Evolutionary conservation across 371 early-diverging fungal genomes (phyloP), one percentile per base, ranked within the genome.

Genomic region (Mortierella sp.): DNA sequence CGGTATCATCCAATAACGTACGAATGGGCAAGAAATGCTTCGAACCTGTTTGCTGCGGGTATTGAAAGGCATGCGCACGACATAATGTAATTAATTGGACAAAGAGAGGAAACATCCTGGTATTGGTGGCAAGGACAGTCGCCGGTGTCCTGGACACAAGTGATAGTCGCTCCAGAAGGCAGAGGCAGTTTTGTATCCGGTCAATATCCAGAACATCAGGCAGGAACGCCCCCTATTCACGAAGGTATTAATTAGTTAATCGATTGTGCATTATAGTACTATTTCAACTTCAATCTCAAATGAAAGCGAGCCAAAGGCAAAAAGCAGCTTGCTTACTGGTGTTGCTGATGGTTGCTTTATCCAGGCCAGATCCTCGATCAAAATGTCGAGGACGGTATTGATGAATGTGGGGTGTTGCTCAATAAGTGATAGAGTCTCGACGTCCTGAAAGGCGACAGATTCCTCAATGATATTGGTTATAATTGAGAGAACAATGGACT

Each of bases 361-460:
- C 87, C 87, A 86, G 5, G 80, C 82, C 6, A 86, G 77, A 13
- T 82, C 87, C 4, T 82, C 78, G 0, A 80, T 70, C 31, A 86
- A 60, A 8, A 82, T 57, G 0, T 78, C 76, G 38, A 86, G 34
- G 45, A 82, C 26, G 1, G 73, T 24, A 21, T 21, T 47, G 50
- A 82, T 28, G 47, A 86, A 75, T 8, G 50, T 24, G 13, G 81
- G 72, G 34, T 72, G 74, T 24, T 74, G 76, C 9, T 81, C 76
- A 24, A 84, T 44, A 5, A 63, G 21, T 13, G 73, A 68, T 4
- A 84, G 54, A 2, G 72, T 72, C 0, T 48, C 34, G 0, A 31
- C 57, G 24, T 84, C 81, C 58, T 76, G 38, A 48, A 45, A 11
- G 4, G 72, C 13, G 7, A 77, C 81, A 48, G 76, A 19, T 19